Evolutionary conservation across 2,329 filamentous ascomycete species (phyloP), one percentile per base, ranked within the genome.

Genomic region (Fusarium nisikadoi): DNA sequence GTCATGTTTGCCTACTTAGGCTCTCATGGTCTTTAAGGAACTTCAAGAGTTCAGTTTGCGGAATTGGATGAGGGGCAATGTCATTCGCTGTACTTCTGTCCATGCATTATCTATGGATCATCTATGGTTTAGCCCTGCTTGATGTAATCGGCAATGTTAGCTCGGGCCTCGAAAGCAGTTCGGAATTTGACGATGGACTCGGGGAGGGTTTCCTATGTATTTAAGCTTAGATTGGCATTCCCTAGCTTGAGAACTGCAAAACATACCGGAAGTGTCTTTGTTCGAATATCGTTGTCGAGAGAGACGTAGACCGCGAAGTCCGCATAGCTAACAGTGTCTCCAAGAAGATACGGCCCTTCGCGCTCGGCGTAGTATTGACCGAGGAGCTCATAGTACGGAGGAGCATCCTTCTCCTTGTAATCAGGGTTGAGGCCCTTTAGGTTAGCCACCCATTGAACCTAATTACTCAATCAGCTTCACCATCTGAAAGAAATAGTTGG

Each of bases 301-400:
- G 81, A 80, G 54, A 82, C 80, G 61, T 80, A 83, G 5, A 83
- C 71, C 0, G 79, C 80, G 64, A 84, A 83, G 43, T 84, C 82
- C 19, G 74, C 78, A 41, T 84, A 83, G 8, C 79, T 81, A 54
- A 83, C 61, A 31, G 69, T 76, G 9, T 82, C 71, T 3, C 82
- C 81, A 1, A 84, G 68, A 6, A 83, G 78, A 53, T 79, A 83
- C 2, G 82, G 82, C 0, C 81, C 82, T 0, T 61, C 60, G 1
- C 53, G 58, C 3, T 80, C 72, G 0, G 74, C 56, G 35, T 82
- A 83, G 39, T 80, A 80, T 35, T 78, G 62, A 0, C 60, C 76
- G 3, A 82, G 31, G 2, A 80, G 42, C 0, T 76, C 66, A 36
- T 82, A 79, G 65, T 81, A 83, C 41, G 1, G 79, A 75, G 3